Conservation (phyloP, 306 rosid genomes). For the Luffa acutangula region DNA sequence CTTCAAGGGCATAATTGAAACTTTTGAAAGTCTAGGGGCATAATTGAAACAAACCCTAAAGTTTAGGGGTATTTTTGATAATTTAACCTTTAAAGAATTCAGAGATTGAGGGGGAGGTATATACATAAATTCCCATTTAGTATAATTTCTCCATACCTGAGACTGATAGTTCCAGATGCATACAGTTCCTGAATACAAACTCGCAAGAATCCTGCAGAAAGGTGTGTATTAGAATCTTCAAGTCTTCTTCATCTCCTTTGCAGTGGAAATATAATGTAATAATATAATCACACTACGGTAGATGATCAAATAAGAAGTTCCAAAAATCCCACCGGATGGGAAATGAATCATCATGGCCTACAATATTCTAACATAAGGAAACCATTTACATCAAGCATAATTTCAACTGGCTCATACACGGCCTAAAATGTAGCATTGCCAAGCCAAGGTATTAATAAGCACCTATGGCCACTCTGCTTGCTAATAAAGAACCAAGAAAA, state of each 20-base stretch:
- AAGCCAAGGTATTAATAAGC: background rate
- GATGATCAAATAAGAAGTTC: background rate
- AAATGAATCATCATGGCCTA: background rate
- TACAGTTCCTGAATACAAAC: conserved; percentile 92
- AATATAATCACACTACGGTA: background rate
- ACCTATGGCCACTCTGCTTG: background rate
- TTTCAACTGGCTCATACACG: background rate
- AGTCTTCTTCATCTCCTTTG: background rate
- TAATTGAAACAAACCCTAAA: too few relatives aligned
- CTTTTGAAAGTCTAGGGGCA: too few relatives aligned
- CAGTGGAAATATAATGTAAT: background rate
- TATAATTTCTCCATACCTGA: conserved; percentile 37
- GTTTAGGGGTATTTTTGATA: too few relatives aligned
- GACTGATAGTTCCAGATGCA: conserved; percentile 94
- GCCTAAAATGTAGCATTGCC: background rate
- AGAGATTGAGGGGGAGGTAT: background rate
- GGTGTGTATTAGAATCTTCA: background rate
- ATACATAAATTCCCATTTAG: background rate
- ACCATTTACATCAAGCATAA: background rate
- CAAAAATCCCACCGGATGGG: background rate
- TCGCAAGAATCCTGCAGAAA: conserved; percentile 76
- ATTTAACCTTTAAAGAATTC: background rate
- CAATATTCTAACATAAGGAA: background rate
- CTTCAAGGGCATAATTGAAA: too few relatives aligned
- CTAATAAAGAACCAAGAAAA: background rate